Percentiles rank a stretch among this genome's conserved stretches.
Conservation (phyloP, 1,139 yeast species). For the Casaregolazyma lundiana region DNA sequence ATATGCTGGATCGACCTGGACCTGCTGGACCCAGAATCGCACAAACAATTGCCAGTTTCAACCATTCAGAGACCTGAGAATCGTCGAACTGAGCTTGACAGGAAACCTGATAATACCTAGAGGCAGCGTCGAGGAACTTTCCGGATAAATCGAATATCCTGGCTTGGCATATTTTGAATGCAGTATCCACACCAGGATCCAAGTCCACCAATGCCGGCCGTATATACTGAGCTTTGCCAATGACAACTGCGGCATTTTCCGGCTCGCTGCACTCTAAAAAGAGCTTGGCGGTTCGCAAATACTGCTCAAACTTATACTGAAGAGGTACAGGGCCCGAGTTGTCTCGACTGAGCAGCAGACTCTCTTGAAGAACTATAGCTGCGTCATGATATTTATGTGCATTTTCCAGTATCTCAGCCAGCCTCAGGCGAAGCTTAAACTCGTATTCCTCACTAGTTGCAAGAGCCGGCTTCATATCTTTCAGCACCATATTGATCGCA, state of each 20-base stretch:
- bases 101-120: slow-evolving; percentile 32
- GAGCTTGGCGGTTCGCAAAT: slow-evolving; percentile 31
- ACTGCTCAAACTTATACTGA: slow-evolving; percentile 26
- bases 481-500: slow-evolving; percentile 14
- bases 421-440: slow-evolving; percentile 23
- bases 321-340: slow-evolving; percentile 22
- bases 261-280: slow-evolving; percentile 32
- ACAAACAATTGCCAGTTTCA: slow-evolving; percentile 33
- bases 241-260: slow-evolving; percentile 30
- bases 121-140: slow-evolving; percentile 33
- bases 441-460: slow-evolving; percentile 30
- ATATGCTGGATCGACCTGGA: slow-evolving; percentile 31
- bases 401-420: slow-evolving; percentile 29
- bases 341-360: slow-evolving; percentile 21
- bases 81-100: slow-evolving; percentile 27
- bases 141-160: slow-evolving; percentile 32
- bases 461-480: slow-evolving; percentile 22
- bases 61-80: slow-evolving; percentile 29
- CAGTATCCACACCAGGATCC: slow-evolving; percentile 21
- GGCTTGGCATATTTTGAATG: slow-evolving; percentile 34
- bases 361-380: slow-evolving; percentile 28
- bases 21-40: slow-evolving; percentile 36
- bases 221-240: slow-evolving; percentile 30
- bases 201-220: slow-evolving; percentile 20
- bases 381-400: slow-evolving; percentile 26